A percentile compares a stretch with the other conserved stretches of the same genome.
These are phyloP conservation scores for Hypoxylon cercidicola DNA, from an alignment of 495 filamentous ascomycete species.

Conservation along the genomic window DNA sequence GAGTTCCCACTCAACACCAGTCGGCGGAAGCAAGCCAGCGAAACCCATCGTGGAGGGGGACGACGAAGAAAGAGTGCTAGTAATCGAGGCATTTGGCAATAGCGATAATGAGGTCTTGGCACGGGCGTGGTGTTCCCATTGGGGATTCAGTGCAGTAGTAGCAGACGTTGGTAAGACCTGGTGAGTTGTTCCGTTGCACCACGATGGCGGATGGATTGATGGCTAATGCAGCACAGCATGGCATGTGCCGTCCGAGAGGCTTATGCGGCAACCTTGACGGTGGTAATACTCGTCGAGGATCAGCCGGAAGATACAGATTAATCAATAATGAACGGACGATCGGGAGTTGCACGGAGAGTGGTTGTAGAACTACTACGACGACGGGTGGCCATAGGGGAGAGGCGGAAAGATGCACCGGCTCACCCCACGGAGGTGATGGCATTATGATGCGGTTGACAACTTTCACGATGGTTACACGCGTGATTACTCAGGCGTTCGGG, in stretches of 20 bases:
- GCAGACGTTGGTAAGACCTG: conserved; percentile 75
- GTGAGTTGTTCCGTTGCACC: conserved; percentile 50
- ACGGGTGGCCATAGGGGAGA: conserved; percentile 13
- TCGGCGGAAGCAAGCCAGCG: conserved; percentile 26
- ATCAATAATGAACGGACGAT: conserved; percentile 12
- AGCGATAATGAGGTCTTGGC: conserved; percentile 78
- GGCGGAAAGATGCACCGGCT: conserved; percentile 12
- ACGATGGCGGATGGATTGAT: conserved; percentile 33
- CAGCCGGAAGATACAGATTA: conserved; percentile 51
- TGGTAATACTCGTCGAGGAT: conserved; percentile 72
- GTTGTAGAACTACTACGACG: conserved; percentile 10
- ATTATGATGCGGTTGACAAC: conserved; percentile 20
- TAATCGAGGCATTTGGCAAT: conserved; percentile 75
- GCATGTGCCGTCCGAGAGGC: conserved; percentile 76
- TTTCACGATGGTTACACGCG: conserved; percentile 37
- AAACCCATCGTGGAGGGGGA: conserved; percentile 37
- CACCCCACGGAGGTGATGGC: conserved; percentile 11
- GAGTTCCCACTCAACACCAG: conserved; percentile 37
- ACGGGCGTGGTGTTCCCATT: conserved; percentile 76
- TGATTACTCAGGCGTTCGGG: conserved; percentile 32
- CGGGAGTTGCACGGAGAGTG: conserved; percentile 20
- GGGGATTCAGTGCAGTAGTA: conserved; percentile 73
- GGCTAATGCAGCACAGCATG: conserved; percentile 56
- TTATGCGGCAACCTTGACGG: conserved; percentile 73
- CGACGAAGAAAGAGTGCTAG: conserved; percentile 69